Evolutionary conservation across 192 early-diverging fungal species (phyloP).

Genomic region (Fimicolochytrium jonesii): DNA sequence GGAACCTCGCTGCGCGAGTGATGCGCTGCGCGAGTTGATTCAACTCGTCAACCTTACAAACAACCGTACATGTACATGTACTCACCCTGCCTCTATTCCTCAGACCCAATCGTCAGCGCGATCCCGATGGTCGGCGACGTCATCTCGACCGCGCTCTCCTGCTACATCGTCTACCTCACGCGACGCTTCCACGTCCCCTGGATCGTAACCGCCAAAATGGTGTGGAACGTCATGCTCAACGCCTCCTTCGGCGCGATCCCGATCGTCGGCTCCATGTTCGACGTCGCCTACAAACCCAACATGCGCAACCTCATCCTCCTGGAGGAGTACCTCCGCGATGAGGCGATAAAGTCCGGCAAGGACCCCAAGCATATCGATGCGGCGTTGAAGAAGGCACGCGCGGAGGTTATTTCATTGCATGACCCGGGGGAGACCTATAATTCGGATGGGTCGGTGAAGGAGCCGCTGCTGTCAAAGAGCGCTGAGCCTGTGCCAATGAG

Average conservation of each 20-base stretch:
- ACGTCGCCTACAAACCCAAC: slow-evolving; percentile 26
- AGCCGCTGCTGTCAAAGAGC: no score
- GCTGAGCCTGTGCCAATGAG: no score
- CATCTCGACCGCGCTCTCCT: slow-evolving; percentile 8
- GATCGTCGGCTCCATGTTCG: slow-evolving; percentile 10
- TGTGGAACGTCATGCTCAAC: slow-evolving; percentile 19
- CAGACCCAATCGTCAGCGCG: slow-evolving; percentile 17
- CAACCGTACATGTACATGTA: no score
- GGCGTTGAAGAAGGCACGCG: neutral
- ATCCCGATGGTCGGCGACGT: slow-evolving; percentile 20
- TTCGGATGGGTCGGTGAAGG: no score
- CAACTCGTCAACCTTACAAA: no score
- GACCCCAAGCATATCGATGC: slow-evolving; percentile 3
- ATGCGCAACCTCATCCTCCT: slow-evolving; percentile 23
- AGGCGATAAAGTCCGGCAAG: slow-evolving; percentile 1
- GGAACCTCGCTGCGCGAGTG: no score
- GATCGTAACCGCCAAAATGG: slow-evolving; percentile 15
- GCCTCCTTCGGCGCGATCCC: slow-evolving; percentile 13
- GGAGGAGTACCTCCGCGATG: slow-evolving; percentile 12
- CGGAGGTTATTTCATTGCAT: no score
- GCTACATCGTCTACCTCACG: slow-evolving; percentile 19
- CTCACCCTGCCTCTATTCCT: no score
- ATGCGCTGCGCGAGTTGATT: no score
- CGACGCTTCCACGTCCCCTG: slow-evolving; percentile 23
- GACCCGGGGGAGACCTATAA: no score